phyloP scores from a whole-genome alignment of 768 basidiomycete genomes.

The Strobilomyces confusus region DNA sequence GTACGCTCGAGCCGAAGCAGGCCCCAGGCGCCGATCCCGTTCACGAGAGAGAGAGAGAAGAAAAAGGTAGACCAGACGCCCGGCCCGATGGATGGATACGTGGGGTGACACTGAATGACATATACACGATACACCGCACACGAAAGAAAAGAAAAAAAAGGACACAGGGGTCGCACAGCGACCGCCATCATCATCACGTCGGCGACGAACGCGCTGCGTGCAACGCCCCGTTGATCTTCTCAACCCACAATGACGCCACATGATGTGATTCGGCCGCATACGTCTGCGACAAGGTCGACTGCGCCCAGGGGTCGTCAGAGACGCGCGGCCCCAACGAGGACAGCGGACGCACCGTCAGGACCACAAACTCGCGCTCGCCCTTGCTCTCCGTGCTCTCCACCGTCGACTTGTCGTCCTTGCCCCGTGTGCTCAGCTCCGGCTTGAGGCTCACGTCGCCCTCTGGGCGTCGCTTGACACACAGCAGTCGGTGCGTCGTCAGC shows the following conservation, averaged over 20 bases:
- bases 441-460: slow-evolving; percentile 42
- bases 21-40: no score
- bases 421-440: slow-evolving; percentile 46
- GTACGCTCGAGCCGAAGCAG: no score
- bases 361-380: slow-evolving; percentile 55
- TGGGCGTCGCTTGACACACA: slow-evolving; percentile 52
- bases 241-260: slow-evolving; percentile 35
- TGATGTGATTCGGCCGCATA: slow-evolving; percentile 39
- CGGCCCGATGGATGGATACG: no score
- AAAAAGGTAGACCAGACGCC: no score
- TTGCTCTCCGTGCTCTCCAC: slow-evolving; percentile 49
- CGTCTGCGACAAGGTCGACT: slow-evolving; percentile 46
- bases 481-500: slow-evolving; percentile 51
- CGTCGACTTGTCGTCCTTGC: slow-evolving; percentile 40
- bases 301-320: no score
- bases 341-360: slow-evolving; percentile 49
- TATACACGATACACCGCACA: no score
- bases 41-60: no score
- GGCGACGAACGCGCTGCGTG: slow-evolving; percentile 15
- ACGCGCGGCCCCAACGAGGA: no score
- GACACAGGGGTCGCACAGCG: no score
- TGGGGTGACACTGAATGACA: no score
- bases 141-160: no score
- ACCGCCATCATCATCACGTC: neutral
- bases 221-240: slow-evolving; percentile 36